A percentile compares a stretch with the other conserved stretches of the same genome.
phyloP scores from a whole-genome alignment of 73 alveolate species.

The Symbiodinium pilosum region DNA sequence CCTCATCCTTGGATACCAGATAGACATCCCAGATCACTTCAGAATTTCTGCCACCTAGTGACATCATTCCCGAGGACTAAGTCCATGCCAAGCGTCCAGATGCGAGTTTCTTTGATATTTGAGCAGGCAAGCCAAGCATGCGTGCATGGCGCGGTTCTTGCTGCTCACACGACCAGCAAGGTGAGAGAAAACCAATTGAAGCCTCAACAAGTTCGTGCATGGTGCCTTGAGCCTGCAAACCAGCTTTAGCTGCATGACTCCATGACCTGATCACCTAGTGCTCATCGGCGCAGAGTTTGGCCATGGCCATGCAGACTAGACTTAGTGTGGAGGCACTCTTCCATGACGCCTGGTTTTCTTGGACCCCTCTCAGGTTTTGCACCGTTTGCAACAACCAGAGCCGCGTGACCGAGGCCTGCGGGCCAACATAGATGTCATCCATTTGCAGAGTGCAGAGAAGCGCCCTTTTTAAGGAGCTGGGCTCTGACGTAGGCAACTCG shows the following conservation, averaged over 20 bases:
- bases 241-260: too few species aligned
- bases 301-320: too few species aligned
- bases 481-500: neutral
- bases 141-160: neutral
- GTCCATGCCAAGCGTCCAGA: too few species aligned
- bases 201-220: neutral
- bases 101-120: neutral
- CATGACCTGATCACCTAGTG: too few species aligned
- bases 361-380: slow-evolving; percentile 12
- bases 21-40: too few species aligned
- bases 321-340: too few species aligned
- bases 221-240: neutral
- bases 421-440: too few species aligned
- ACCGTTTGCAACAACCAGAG: slow-evolving; percentile 25
- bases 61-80: too few species aligned
- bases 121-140: neutral
- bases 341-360: neutral
- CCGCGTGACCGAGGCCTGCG: slow-evolving; percentile 5
- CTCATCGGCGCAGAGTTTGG: too few species aligned
- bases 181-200: neutral
- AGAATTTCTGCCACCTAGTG: too few species aligned
- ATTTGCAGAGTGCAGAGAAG: neutral
- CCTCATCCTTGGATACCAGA: too few species aligned
- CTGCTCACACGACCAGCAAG: neutral
- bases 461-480: neutral